Percentiles rank a stretch among this genome's conserved stretches.
Evolutionary conservation across 352 stramenopile genomes (phyloP).

Genomic region (Phytophthora brassicae): DNA sequence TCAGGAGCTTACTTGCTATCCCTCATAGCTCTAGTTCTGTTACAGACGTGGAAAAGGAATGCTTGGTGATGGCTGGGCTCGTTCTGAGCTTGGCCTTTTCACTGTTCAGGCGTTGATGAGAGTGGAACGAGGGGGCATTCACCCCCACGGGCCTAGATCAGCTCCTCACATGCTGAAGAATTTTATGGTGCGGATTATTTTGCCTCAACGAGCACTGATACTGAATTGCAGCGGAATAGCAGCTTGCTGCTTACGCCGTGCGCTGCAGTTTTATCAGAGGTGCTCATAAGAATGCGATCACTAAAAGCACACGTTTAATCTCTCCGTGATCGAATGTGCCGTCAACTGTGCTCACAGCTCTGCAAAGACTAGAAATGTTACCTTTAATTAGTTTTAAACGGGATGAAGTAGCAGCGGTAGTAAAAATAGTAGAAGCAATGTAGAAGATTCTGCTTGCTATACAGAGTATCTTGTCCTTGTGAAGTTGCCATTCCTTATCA

Average conservation of each 20-base stretch:
- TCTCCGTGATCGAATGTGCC: conserved; percentile 76
- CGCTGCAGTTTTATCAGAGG: conserved; percentile 81
- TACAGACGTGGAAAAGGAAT: conserved; percentile 83
- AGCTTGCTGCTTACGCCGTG: conserved; percentile 34
- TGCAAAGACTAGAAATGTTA: neutral
- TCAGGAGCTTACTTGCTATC: conserved; percentile 78
- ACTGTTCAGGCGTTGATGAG: conserved; percentile 76
- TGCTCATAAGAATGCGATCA: conserved; percentile 81
- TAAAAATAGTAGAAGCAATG: too few relatives aligned
- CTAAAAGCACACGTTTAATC: conserved; percentile 88
- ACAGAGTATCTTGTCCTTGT: too few relatives aligned
- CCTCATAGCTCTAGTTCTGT: conserved; percentile 76
- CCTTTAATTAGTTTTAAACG: too few relatives aligned
- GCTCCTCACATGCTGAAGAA: conserved; percentile 62
- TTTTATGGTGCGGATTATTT: too few relatives aligned
- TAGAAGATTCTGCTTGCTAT: too few relatives aligned
- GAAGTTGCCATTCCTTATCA: too few relatives aligned
- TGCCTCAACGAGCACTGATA: conserved; percentile 56
- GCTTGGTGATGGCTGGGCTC: conserved; percentile 57
- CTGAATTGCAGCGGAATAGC: conserved; percentile 68
- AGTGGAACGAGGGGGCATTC: conserved; percentile 55
- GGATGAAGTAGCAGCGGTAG: too few relatives aligned
- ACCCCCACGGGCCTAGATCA: conserved; percentile 68
- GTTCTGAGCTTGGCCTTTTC: conserved; percentile 66
- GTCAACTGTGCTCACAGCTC: conserved; percentile 80